These are phyloP conservation scores for Populus hybrid DNA, from an alignment of 441 rosid genomes.

Conservation along the genomic window DNA sequence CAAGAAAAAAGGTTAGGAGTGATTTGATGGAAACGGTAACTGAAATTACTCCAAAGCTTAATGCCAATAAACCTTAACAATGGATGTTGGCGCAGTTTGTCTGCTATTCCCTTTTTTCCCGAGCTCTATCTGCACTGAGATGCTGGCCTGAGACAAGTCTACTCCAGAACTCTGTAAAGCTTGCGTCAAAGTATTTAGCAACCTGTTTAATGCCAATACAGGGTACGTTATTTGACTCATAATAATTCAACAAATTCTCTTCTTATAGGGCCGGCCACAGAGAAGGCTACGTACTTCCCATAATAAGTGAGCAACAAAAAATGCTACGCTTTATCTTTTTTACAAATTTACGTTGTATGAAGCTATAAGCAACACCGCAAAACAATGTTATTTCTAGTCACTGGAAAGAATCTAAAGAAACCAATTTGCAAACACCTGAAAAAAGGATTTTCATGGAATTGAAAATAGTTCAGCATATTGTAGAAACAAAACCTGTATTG, in stretches of 20 bases:
- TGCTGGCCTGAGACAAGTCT: conserved; percentile 77
- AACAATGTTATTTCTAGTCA: background rate
- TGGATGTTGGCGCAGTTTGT: conserved; percentile 25
- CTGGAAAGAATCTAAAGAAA: background rate
- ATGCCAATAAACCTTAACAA: conserved; percentile 31
- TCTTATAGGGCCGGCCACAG: background rate
- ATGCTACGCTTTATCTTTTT: background rate
- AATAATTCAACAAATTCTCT: background rate
- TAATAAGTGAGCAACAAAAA: background rate
- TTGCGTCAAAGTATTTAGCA: conserved; percentile 69
- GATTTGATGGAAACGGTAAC: background rate
- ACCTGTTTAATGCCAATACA: conserved; percentile 36
- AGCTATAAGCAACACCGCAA: background rate
- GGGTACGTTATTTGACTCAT: background rate
- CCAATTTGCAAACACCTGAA: background rate
- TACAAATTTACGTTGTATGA: background rate
- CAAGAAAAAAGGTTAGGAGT: background rate
- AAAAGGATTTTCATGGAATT: no score
- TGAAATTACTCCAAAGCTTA: background rate
- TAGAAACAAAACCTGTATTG: no score
- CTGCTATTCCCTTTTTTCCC: conserved; percentile 51
- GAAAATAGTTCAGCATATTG: no score
- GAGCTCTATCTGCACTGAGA: conserved; percentile 81
- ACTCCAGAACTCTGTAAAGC: conserved; percentile 85
- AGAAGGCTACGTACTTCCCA: background rate